Evolutionary conservation across 495 filamentous ascomycete genomes (phyloP).

Genomic region (Parmelia sp.): DNA sequence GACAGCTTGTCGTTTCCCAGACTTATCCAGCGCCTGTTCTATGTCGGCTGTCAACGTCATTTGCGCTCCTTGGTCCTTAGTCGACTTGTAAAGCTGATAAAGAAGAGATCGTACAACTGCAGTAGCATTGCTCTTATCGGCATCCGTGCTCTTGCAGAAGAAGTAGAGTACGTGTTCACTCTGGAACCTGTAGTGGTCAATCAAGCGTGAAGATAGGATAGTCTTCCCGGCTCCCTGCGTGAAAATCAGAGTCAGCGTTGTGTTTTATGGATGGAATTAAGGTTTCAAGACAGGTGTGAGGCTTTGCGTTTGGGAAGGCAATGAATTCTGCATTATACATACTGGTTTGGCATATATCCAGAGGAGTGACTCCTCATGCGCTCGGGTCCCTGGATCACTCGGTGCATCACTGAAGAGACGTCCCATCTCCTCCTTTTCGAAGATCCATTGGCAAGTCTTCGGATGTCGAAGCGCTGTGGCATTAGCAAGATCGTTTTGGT

Average conservation of each 20-base stretch:
- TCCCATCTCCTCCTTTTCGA: no score
- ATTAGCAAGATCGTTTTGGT: neutral
- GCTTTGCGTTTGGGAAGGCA: no score
- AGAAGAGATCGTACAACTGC: constrained; percentile 4
- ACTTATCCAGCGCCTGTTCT: neutral
- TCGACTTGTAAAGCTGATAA: constrained; percentile 6
- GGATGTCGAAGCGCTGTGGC: neutral
- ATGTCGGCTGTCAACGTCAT: neutral
- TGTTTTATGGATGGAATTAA: no score
- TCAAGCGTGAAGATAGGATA: neutral
- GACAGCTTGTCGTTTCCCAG: neutral
- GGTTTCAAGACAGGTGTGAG: no score
- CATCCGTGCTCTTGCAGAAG: constrained; percentile 9
- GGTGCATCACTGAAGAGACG: no score
- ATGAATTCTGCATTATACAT: no score
- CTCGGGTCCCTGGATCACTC: no score
- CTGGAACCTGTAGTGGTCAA: neutral
- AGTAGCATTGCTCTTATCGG: constrained; percentile 5
- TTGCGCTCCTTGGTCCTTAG: neutral
- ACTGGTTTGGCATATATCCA: constrained; percentile 7
- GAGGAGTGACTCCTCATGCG: constrained; percentile 1
- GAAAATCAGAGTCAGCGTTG: no score
- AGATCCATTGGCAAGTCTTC: constrained; percentile 7
- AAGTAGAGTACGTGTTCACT: neutral
- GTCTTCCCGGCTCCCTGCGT: constrained; percentile 12